A percentile compares a stretch with the other conserved stretches of the same genome.
These are phyloP conservation scores for Gillenia trifoliata DNA, from an alignment of 306 rosid genomes.

Conservation along the genomic window DNA sequence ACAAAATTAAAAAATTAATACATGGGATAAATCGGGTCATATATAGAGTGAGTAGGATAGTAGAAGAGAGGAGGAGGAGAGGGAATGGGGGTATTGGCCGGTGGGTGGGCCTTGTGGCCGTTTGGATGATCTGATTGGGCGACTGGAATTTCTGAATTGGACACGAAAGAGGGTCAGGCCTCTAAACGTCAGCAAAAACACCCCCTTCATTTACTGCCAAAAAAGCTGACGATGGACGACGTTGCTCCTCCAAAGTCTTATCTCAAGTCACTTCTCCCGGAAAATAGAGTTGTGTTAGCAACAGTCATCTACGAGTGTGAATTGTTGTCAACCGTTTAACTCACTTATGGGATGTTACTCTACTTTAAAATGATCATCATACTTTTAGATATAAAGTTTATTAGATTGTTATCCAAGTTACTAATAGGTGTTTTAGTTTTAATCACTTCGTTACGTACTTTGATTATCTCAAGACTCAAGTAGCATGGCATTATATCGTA, in stretches of 20 bases:
- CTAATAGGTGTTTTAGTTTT: no score
- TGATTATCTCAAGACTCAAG: no score
- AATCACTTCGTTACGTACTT: no score
- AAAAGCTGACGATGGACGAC: constrained; percentile 2
- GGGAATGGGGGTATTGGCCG: background rate
- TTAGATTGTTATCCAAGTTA: no score
- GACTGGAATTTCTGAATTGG: constrained; percentile 19
- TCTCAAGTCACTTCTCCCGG: constrained; percentile 21
- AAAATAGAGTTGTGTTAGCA: no score
- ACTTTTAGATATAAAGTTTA: no score
- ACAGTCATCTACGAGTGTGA: background rate
- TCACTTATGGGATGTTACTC: no score
- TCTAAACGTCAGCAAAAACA: constrained; percentile 34
- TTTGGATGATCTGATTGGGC: constrained; percentile 22
- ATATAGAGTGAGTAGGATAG: background rate
- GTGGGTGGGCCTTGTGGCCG: constrained; percentile 9
- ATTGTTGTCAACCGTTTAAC: background rate
- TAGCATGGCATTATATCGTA: no score
- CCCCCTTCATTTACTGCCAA: constrained; percentile 25
- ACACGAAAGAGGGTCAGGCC: constrained; percentile 1
- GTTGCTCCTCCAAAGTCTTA: constrained; percentile 12
- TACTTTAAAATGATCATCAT: no score
- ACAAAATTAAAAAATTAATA: background rate
- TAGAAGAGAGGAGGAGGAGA: background rate
- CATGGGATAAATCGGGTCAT: background rate